A percentile compares a stretch with the other conserved stretches of the same genome.
Evolutionary conservation across 2,329 filamentous ascomycete species (phyloP).

Genomic region (Penicillium aurantiogriseum): DNA sequence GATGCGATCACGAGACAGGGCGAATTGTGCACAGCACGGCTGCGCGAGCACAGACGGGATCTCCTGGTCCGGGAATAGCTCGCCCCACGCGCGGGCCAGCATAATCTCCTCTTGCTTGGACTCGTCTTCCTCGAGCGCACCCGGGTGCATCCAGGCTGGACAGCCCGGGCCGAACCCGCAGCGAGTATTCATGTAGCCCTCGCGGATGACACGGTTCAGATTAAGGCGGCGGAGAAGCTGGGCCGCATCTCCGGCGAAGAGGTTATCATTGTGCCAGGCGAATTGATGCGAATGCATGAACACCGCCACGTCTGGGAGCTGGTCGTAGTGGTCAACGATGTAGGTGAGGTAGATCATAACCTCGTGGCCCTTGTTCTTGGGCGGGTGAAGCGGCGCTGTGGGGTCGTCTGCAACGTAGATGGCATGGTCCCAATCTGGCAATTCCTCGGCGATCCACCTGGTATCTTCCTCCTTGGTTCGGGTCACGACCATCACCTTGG

Average conservation of each 20-base stretch:
- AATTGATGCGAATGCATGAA: slow-evolving; percentile 60
- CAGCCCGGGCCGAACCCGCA: slow-evolving; percentile 60
- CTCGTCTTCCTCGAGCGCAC: slow-evolving; percentile 39
- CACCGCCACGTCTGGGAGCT: slow-evolving; percentile 57
- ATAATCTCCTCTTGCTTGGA: slow-evolving; percentile 49
- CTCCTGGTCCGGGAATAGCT: slow-evolving; percentile 47
- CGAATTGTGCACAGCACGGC: slow-evolving; percentile 65
- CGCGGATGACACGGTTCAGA: slow-evolving; percentile 50
- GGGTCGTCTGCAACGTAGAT: slow-evolving; percentile 56
- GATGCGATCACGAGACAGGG: slow-evolving; percentile 58
- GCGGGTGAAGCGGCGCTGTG: slow-evolving; percentile 50
- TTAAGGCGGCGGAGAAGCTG: slow-evolving; percentile 54
- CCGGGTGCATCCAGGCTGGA: slow-evolving; percentile 57
- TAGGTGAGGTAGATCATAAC: slow-evolving; percentile 63
- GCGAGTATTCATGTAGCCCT: slow-evolving; percentile 61
- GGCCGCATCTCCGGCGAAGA: slow-evolving; percentile 51
- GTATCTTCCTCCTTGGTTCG: slow-evolving; percentile 53
- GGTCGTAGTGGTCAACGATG: slow-evolving; percentile 62
- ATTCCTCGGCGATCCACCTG: slow-evolving; percentile 54
- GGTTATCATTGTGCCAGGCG: slow-evolving; percentile 61
- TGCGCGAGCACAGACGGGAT: slow-evolving; percentile 55
- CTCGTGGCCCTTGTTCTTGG: slow-evolving; percentile 62
- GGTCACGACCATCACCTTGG: slow-evolving; percentile 55
- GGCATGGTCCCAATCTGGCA: slow-evolving; percentile 50
- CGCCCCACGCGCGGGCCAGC: slow-evolving; percentile 48